Evolutionary conservation across 805 yeast species (phyloP), one percentile per base, ranked within the genome.

Genomic region (Candida vartiovaarae): DNA sequence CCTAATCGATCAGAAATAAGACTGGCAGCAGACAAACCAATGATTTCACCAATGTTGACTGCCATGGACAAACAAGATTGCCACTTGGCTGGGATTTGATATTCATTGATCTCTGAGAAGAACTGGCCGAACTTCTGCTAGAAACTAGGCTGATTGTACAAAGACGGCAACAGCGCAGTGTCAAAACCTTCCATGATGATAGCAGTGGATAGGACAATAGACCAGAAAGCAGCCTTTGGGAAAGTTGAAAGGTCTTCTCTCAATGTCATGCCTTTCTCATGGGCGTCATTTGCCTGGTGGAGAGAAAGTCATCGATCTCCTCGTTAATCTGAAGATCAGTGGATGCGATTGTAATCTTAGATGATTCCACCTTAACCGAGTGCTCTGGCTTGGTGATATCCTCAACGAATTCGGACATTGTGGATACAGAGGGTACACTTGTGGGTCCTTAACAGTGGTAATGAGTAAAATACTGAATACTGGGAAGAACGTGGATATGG

Each of bases 101-200:
- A 53, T 49, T 49, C 31, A 44, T 34, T 42, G 40, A 45, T 5
- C 11, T 44, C 50, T 10, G 43, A 39, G 34, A 43, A 53, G 30
- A 46, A 53, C 25, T 35, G 26, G 11, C 74, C 75, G 44, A 62
- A 70, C 51, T 64, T 59, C 40, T 52, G 48, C 39, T 58, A 55
- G 46, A 70, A 70, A 32, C 61, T 60, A 2, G 66, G 66, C 50
- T 65, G 64, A 20, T 64, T 66, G 52, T 61, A 69, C 49, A 70
- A 60, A 5, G 67, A 57, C 32, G 55, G 48, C 44, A 70, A 53
- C 42, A 70, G 55, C 43, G 57, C 57, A 26, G 60, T 55, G 45
- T 67, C 71, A 51, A 64, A 67, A 41, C 72, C 74, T 47, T 67
- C 71, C 71, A 65, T 65, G 36, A 69, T 55, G 43, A 68, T 60